These are phyloP conservation scores for Postia placenta DNA, from an alignment of 768 basidiomycete species.

Conservation along the genomic window DNA sequence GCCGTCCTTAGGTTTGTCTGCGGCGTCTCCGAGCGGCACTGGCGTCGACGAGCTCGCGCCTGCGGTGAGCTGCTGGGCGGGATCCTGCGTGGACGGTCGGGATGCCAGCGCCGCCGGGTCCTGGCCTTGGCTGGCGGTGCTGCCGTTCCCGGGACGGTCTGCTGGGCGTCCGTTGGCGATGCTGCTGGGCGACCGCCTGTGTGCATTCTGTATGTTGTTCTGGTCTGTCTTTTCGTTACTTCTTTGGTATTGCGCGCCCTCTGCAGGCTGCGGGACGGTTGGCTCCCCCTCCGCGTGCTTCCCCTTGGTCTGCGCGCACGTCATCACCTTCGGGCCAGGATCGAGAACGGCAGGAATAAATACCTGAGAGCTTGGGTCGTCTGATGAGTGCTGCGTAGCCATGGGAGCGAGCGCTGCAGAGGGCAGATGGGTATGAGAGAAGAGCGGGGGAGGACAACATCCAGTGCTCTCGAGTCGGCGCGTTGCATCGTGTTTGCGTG, in stretches of 20 bases:
- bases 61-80: not conserved
- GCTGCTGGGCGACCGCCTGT: conserved; percentile 2
- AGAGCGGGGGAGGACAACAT: conserved; percentile 20
- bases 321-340: not conserved
- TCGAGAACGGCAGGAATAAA: not conserved
- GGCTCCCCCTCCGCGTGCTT: conserved; percentile 20
- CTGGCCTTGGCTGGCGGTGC: conserved; percentile 18
- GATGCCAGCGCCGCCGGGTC: conserved; percentile 18
- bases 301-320: conserved; percentile 14
- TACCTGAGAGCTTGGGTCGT: conserved; percentile 13
- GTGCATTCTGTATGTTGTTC: not conserved
- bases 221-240: conserved; percentile 11
- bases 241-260: conserved; percentile 12
- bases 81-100: not conserved
- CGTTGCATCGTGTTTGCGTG: conserved; percentile 24
- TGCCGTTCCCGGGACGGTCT: conserved; percentile 6
- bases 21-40: conserved; percentile 24
- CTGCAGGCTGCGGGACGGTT: conserved; percentile 19
- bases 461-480: conserved; percentile 18
- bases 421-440: conserved; percentile 20
- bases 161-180: conserved; percentile 11
- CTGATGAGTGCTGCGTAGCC: conserved; percentile 18
- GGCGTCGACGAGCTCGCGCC: conserved; percentile 17
- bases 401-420: conserved; percentile 22
- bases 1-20: conserved; percentile 35